Conservation (phyloP, 1,284 basidiomycete genomes). For the Ustilago hordei region DNA sequence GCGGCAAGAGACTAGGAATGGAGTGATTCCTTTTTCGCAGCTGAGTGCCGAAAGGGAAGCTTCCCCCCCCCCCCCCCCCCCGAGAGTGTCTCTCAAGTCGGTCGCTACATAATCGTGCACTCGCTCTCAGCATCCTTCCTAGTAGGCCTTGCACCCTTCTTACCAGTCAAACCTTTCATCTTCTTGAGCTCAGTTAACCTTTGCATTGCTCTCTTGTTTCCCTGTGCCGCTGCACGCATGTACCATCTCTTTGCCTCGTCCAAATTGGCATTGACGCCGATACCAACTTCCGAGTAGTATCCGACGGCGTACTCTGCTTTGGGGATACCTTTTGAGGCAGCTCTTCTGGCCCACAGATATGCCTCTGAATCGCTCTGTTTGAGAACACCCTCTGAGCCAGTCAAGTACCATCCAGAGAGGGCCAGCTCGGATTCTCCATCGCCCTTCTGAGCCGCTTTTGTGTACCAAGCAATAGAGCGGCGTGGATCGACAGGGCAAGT, state of each 20-base stretch:
- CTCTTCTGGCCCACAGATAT: slow-evolving; percentile 75
- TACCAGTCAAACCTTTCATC: slow-evolving; percentile 56
- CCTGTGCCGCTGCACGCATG: slow-evolving; percentile 86
- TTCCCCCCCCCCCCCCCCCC: no score
- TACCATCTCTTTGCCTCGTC: slow-evolving; percentile 99
- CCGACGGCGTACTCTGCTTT: slow-evolving; percentile 83
- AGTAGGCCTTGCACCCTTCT: slow-evolving; percentile 58
- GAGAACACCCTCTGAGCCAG: slow-evolving; percentile 85
- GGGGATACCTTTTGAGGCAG: slow-evolving; percentile 71
- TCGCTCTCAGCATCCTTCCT: slow-evolving; percentile 61
- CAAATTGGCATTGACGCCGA: slow-evolving; percentile 93
- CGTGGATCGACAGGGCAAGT: slow-evolving; percentile 92
- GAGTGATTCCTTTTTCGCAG: no score
- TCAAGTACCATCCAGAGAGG: slow-evolving; percentile 94
- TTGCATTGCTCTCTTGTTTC: slow-evolving; percentile 93
- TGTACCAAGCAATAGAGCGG: slow-evolving; percentile 97
- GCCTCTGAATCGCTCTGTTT: slow-evolving; percentile 98
- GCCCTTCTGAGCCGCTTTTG: slow-evolving; percentile 94
- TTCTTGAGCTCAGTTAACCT: slow-evolving; percentile 82
- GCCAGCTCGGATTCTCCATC: slow-evolving; percentile 94
- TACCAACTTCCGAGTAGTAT: slow-evolving; percentile 95
- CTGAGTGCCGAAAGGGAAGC: no score
- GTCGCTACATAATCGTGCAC: slow-evolving; percentile 59
- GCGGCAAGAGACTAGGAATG: no score
- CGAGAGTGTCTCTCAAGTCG: neutral